Base-by-base conservation (phyloP, 1,139 yeast species). In the Debaryomyces psychrophilus region DNA sequence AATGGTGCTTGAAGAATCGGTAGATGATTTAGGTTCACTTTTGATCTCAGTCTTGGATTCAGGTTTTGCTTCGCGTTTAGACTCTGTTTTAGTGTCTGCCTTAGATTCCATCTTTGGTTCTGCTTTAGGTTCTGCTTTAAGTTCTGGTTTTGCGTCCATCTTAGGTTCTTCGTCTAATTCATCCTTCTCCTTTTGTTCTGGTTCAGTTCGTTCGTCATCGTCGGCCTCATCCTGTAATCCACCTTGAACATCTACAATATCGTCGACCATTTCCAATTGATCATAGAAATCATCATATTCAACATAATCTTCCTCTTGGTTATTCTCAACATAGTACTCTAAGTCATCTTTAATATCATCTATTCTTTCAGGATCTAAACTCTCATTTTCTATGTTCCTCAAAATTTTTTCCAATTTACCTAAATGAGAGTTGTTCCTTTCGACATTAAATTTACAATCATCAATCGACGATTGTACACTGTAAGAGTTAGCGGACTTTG, bases 261-360 rank as follows among this genome's bases (percentile, higher is more conserved):
- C 82, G 39, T 85, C 90, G 46, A 82, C 90, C 44, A 90, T 77
- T 45, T 88, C 93, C 54, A 93, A 77, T 48, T 84, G 90, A 56
- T 93, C 98, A 63, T 93, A 93, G 53, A 93, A 83, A 29, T 90
- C 93, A 58, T 93, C 98, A 65, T 93, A 96, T 61, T 93, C 98
- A 20, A 93, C 88, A 65, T 90, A 95, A 59, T 92, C 97, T n/a
- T 85, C 96, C 48, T 90, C 97, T 67, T 88, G 95, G 61, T 93
- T 95, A 52, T 93, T 88, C 52, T 93, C 98, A 38, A 95, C 96
- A 64, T 90, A 93, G 67, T 92, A 93, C 56, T 82, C 90, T 61
- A 95, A 87, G 64, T 93, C 98, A 49, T 95, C 99, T 60, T 85
- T 86, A 48, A 90, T 81, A 26, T 80, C 86, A 58, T 87, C 87